These are phyloP conservation scores for Inga leiocalycina DNA, from an alignment of 306 rosid species.

Conservation along the genomic window DNA sequence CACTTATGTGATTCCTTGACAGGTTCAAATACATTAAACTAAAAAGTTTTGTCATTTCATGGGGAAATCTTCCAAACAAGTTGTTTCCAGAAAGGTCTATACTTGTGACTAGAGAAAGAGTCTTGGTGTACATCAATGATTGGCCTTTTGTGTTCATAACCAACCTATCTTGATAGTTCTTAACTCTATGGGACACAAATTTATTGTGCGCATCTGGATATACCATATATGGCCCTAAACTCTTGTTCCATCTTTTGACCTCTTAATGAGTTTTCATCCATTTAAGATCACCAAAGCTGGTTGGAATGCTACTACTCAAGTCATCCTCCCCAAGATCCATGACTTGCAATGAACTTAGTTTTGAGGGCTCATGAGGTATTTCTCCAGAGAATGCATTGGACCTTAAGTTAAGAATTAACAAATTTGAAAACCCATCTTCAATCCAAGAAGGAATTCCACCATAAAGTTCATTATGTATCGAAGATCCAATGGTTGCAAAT, in stretches of 20 bases:
- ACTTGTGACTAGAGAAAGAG: constrained; percentile 47
- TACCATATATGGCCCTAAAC: background rate
- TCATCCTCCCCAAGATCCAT: constrained; percentile 46
- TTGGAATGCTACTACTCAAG: constrained; percentile 42
- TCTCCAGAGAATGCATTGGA: constrained; percentile 48
- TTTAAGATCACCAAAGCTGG: constrained; percentile 38
- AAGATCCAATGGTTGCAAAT: background rate
- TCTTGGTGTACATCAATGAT: constrained; percentile 17
- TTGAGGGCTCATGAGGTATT: constrained; percentile 20
- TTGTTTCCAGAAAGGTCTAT: constrained; percentile 53
- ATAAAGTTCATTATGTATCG: background rate
- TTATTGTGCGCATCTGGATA: background rate
- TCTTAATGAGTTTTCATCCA: constrained; percentile 19
- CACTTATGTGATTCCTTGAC: constrained; percentile 47
- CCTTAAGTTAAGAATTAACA: constrained; percentile 44
- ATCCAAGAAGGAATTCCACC: constrained; percentile 49
- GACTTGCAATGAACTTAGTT: constrained; percentile 33
- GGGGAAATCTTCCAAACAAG: constrained; percentile 44
- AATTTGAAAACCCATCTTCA: constrained; percentile 17
- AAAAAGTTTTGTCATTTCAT: constrained; percentile 38
- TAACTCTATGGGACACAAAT: background rate
- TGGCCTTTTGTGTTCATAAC: constrained; percentile 25
- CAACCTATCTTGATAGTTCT: constrained; percentile 38
- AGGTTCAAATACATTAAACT: constrained; percentile 46
- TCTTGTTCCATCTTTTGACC: background rate